Percentiles rank a stretch among this genome's conserved stretches.
Conservation (phyloP, 768 basidiomycete genomes). For the Collybia mongolica region DNA sequence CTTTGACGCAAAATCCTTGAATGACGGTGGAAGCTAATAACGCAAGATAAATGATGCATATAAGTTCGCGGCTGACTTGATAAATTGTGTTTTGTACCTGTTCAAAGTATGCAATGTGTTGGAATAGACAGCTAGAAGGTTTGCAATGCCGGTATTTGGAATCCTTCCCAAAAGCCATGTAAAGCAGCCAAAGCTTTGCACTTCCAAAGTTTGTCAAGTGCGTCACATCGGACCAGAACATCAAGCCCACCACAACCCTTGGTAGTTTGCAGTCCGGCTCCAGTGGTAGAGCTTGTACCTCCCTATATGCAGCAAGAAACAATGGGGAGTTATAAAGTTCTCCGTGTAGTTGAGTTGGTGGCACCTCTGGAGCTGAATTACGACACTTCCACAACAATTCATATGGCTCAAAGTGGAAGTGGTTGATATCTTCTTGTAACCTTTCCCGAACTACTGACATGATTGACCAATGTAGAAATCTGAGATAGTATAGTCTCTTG, state of each 20-base stretch:
- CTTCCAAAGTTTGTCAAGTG: constrained; percentile 28
- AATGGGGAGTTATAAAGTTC: constrained; percentile 9
- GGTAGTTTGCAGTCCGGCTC: constrained; percentile 13
- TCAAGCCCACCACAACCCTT: constrained; percentile 15
- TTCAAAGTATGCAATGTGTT: constrained; percentile 14
- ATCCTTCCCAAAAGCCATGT: constrained; percentile 19
- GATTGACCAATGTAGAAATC: too few species aligned
- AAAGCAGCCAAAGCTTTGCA: constrained; percentile 23
- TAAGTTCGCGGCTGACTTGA: background rate
- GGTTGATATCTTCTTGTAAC: too few species aligned
- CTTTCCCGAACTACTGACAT: too few species aligned
- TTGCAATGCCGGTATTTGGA: constrained; percentile 20
- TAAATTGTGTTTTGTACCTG: constrained; percentile 20
- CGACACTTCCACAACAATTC: background rate
- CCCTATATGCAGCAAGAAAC: constrained; percentile 1
- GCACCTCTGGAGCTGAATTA: background rate
- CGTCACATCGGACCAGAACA: constrained; percentile 31
- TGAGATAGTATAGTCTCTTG: background rate
- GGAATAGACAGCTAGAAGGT: constrained; percentile 1
- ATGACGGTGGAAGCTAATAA: constrained; percentile 14
- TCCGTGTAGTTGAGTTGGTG: background rate
- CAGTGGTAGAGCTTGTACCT: background rate
- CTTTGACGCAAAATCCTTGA: constrained; percentile 14
- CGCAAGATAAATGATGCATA: too few species aligned
- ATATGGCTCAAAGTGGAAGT: background rate